Conservation (phyloP, 768 basidiomycete species). For the Psilocybe tampanensis region DNA sequence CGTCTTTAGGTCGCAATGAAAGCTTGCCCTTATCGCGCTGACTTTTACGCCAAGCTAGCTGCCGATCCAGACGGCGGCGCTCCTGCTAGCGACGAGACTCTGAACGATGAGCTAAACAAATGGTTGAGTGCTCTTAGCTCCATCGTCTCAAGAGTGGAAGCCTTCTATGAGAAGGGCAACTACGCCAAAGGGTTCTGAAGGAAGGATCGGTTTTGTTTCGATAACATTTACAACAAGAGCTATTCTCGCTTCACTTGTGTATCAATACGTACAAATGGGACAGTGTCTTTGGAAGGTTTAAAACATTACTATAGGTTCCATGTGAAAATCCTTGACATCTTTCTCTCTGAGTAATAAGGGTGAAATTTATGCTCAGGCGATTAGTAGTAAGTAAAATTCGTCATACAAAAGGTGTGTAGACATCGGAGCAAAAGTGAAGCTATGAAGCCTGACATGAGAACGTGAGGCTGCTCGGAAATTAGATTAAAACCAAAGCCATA, state of each 20-base stretch:
- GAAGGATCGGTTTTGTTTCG: not conserved
- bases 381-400: too few relatives aligned
- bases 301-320: not conserved
- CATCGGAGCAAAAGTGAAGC: too few relatives aligned
- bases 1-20: conserved; percentile 57
- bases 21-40: conserved; percentile 65
- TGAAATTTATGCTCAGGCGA: too few relatives aligned
- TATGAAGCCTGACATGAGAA: not conserved
- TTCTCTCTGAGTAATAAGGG: too few relatives aligned
- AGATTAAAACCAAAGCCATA: not conserved
- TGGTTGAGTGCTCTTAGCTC: conserved; percentile 68
- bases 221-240: not conserved
- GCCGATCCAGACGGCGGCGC: conserved; percentile 56
- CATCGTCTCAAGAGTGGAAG: conserved; percentile 56
- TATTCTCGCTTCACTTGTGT: not conserved
- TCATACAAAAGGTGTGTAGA: too few relatives aligned
- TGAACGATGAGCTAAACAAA: conserved; percentile 58
- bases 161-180: conserved; percentile 62
- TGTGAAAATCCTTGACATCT: not conserved
- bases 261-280: not conserved
- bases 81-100: conserved; percentile 45
- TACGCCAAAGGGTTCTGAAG: conserved; percentile 54
- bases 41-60: conserved; percentile 71
- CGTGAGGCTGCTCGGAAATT: not conserved
- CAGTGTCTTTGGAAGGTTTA: not conserved